Evolutionary conservation across 2,329 filamentous ascomycete species (phyloP).

Genomic region (Diaporthe australafricana): DNA sequence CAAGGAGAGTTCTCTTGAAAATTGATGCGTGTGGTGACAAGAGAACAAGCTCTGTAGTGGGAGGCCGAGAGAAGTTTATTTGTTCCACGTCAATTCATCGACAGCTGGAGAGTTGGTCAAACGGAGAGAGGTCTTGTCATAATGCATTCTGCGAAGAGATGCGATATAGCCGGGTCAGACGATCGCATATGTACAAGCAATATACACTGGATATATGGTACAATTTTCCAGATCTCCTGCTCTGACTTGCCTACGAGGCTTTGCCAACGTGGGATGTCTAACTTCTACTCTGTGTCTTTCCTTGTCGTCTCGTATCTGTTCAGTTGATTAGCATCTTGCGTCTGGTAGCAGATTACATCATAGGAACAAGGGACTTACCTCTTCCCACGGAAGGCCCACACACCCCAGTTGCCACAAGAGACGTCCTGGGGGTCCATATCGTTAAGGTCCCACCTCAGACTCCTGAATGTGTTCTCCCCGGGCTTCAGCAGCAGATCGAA

Average conservation of each 20-base stretch:
- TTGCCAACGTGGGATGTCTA: neutral
- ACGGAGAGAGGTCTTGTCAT: neutral
- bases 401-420: slow-evolving; percentile 95
- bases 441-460: slow-evolving; percentile 95
- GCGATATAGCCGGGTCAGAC: neutral
- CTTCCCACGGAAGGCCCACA: slow-evolving; percentile 98
- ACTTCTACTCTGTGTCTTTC: slow-evolving; percentile 53
- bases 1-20: slow-evolving; percentile 56
- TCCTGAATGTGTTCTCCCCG: slow-evolving; percentile 93
- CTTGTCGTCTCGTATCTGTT: slow-evolving; percentile 72
- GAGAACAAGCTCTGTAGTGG: neutral
- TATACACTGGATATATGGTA: neutral
- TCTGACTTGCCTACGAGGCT: neutral
- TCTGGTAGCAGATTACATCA: neutral
- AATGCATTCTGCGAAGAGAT: neutral
- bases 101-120: neutral
- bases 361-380: slow-evolving; percentile 67
- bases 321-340: slow-evolving; percentile 47
- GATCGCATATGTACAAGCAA: slow-evolving; percentile 20
- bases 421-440: slow-evolving; percentile 94
- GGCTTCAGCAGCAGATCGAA: slow-evolving; percentile 93
- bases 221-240: neutral
- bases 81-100: too few relatives aligned
- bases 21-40: slow-evolving; percentile 47
- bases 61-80: too few relatives aligned